Evolutionary conservation across 768 basidiomycete genomes (phyloP), one percentile per base, ranked within the genome.

Genomic region (Lactifluus subvellereus): DNA sequence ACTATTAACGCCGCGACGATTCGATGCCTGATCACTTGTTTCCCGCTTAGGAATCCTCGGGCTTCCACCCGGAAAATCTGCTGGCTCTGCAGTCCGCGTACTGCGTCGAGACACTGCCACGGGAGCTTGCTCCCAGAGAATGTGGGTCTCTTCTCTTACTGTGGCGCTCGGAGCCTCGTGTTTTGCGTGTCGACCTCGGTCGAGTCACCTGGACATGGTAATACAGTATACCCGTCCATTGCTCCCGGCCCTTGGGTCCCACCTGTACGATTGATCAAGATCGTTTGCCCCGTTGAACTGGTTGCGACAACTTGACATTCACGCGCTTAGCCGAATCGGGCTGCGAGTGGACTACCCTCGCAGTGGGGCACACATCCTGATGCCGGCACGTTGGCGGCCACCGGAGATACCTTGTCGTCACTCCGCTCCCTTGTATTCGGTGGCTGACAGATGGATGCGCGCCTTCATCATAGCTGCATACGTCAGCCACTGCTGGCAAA

Each of bases 321-420:
- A 30, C 35, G 47, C 27, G 10, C 51, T 58, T 58, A 58, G 43
- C 56, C 43, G 7, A 53, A 62, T 58, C 54, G 4, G 49, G 61
- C 40, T 30, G 47, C 27, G 3, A 33, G n/a, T 37, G n/a, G 22
- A 9, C 35, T 38, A 53, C 37, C 32, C 22, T 14, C 47, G 5
- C 54, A 27, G 7, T 22, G 35, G 7, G 30, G 11, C 3, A 30
- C 30, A 8, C 40, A 14, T 50, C 43, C 38, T 7, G 5, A 57
- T 45, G 33, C 61, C 61, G 50, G 50, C 20, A 45, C 35, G 9
- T 57, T 62, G 61, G 61, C 61, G 50, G 16, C 18, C 3, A 16
- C 42, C 40, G 22, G 52, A 38, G 22, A 53, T 58, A 47, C 13
- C 56, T 53, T 58, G 61, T 62, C 61, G 61, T 62, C 61, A 62